These are phyloP conservation scores for Trichocladium uniseriatum DNA, from an alignment of 495 filamentous ascomycete genomes.

Conservation along the genomic window DNA sequence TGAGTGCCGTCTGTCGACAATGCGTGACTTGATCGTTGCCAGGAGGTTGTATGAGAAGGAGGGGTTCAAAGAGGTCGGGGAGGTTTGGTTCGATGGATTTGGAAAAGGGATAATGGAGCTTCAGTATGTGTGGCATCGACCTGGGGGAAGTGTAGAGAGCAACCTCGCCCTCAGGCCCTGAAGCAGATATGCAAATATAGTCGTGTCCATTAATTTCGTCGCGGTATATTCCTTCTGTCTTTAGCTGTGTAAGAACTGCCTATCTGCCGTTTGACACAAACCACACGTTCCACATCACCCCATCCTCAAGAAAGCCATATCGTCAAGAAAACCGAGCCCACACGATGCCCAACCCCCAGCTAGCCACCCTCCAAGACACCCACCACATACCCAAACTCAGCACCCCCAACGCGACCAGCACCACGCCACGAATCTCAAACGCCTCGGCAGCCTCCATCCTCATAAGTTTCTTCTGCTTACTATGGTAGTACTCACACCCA, in stretches of 20 bases:
- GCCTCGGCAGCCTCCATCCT: slow-evolving; percentile 44
- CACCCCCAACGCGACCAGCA: slow-evolving; percentile 28
- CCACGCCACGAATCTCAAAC: slow-evolving; percentile 36
- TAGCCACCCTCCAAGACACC: slow-evolving; percentile 21
- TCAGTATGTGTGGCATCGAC: slow-evolving; percentile 18
- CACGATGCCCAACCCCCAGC: slow-evolving; percentile 11
- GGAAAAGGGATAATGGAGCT: slow-evolving; percentile 8
- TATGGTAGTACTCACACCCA: slow-evolving; percentile 33
- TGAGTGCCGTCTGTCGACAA: slow-evolving; percentile 20
- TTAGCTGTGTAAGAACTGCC: too few relatives aligned
- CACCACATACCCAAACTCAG: slow-evolving; percentile 19
- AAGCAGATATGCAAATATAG: too few relatives aligned
- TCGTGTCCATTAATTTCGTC: too few relatives aligned
- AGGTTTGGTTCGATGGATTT: slow-evolving; percentile 7
- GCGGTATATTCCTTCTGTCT: too few relatives aligned
- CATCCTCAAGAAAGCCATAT: not conserved
- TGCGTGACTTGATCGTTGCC: slow-evolving; percentile 13
- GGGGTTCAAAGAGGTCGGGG: slow-evolving; percentile 13
- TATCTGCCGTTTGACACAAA: too few relatives aligned
- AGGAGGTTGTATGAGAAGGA: slow-evolving; percentile 19
- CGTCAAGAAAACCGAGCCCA: not conserved
- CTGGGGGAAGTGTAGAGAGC: not conserved
- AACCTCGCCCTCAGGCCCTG: too few relatives aligned
- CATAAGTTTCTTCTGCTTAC: slow-evolving; percentile 42
- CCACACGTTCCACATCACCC: not conserved